Conservation (phyloP, 1,284 basidiomycete genomes). For the Rhizoctonia solani region DNA sequence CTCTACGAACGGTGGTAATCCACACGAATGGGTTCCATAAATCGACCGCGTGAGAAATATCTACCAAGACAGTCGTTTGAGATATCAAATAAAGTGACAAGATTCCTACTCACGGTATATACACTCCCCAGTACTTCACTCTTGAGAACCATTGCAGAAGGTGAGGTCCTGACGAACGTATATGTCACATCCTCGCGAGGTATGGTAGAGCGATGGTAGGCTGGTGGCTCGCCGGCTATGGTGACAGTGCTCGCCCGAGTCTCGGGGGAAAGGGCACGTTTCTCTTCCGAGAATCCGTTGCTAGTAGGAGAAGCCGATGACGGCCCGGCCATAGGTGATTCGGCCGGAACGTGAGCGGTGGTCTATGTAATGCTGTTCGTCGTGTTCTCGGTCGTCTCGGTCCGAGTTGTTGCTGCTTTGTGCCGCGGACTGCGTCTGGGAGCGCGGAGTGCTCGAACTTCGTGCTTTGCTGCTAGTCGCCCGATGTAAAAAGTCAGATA, state of each 20-base stretch:
- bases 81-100: too few relatives aligned
- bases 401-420: constrained; percentile 23
- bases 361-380: neutral
- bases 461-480: constrained; percentile 19
- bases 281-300: constrained; percentile 20
- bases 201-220: constrained; percentile 16
- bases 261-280: constrained; percentile 23
- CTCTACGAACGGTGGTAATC: constrained; percentile 22
- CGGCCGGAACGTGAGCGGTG: neutral
- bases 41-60: constrained; percentile 15
- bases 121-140: constrained; percentile 24
- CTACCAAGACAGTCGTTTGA: neutral
- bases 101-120: constrained; percentile 12
- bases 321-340: constrained; percentile 14
- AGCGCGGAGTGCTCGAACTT: constrained; percentile 22
- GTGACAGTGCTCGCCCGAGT: constrained; percentile 10
- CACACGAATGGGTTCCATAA: constrained; percentile 31
- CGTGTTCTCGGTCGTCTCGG: constrained; percentile 4
- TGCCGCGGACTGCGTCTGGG: constrained; percentile 6
- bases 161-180: constrained; percentile 9
- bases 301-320: constrained; percentile 10
- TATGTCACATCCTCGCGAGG: constrained; percentile 25
- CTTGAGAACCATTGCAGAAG: constrained; percentile 3
- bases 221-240: constrained; percentile 3
- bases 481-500: constrained; percentile 30